Base-by-base conservation (phyloP, 179 eudicot species). In the Sideroxylon spinosum region DNA sequence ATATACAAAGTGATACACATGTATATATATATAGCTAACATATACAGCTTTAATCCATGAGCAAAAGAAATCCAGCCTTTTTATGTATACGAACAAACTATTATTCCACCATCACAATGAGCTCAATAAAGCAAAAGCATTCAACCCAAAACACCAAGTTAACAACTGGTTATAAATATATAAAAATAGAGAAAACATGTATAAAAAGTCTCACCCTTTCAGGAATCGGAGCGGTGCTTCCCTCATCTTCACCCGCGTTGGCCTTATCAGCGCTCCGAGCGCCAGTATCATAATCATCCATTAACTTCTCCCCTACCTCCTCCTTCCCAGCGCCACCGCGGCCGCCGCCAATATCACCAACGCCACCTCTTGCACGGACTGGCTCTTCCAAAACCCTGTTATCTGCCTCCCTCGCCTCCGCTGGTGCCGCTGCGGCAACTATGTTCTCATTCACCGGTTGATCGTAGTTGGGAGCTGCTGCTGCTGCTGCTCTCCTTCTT, bases 401-500 rank as follows among this genome's bases (percentile, higher is more conserved):
- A 57, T 73, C 75, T 62, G 77, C 84, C 72, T 28, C 74, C 75
- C 25, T 65, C 52, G 28, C 79, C 77, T 17, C 84, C 62, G 67
- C 76, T 11, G 65, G 81, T 14, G 79, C 80, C 22, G 14, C 83
- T 9, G 68, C 79, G 7, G 70, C 86, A 68, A 23, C 87, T 78
- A 76, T 50, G 37, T 82, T 82, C 46, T 73, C 84, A 77, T 86
- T 80, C 11, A 79, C 84, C 44, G 50, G 75, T 46, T 23, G 62
- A 48, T 71, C 65, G 77, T 71, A 61, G 22, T 19, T 28, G 5
- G 81, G 79, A 68, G 59, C 56, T 11, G 56, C 84, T 14, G 77
- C 88, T 19, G 82, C 86, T 29, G 88, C 86, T 44, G 84, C 87
- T 46, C 81, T 73, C 78, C 91, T 83, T 78, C 91, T 75, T 73